These are phyloP conservation scores for Sherardia arvensis DNA, from an alignment of 257 asterid genomes.

Conservation along the genomic window DNA sequence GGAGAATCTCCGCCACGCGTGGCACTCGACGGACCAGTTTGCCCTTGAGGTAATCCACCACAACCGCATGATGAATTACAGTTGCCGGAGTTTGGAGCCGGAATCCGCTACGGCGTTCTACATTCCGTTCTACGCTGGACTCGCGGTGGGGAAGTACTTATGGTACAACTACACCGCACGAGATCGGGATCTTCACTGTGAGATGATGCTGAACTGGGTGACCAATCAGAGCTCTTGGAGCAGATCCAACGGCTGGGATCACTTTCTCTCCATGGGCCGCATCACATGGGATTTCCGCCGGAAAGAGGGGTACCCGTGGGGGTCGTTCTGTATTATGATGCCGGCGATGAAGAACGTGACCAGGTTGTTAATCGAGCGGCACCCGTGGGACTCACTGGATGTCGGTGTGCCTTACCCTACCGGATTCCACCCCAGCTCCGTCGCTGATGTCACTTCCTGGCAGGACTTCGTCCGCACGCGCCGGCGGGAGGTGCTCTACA, in stretches of 20 bases:
- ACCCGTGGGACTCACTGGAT: conserved; percentile 72
- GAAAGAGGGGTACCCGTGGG: conserved; percentile 41
- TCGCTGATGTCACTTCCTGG: conserved; percentile 36
- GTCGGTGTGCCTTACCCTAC: conserved; percentile 79
- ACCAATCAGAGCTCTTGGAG: conserved; percentile 31
- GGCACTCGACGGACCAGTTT: conserved; percentile 81
- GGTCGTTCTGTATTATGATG: conserved; percentile 56
- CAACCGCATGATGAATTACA: conserved; percentile 43
- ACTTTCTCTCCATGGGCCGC: conserved; percentile 58
- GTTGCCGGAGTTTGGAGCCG: conserved; percentile 45
- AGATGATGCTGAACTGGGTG: conserved; percentile 50
- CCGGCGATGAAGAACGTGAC: conserved; percentile 58
- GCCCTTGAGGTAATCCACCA: conserved; percentile 54
- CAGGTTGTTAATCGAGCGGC: conserved; percentile 51
- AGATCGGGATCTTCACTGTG: conserved; percentile 61
- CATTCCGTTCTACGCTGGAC: conserved; percentile 69
- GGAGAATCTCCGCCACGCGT: conserved; percentile 24
- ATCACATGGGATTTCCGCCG: conserved; percentile 87
- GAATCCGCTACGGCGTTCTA: conserved; percentile 55
- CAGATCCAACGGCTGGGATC: conserved; percentile 57
- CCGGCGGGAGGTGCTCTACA: conserved; percentile 30
- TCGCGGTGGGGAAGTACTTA: conserved; percentile 49
- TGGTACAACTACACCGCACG: conserved; percentile 31
- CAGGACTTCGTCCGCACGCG: conserved; percentile 45
- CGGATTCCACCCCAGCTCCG: conserved; percentile 67